Evolutionary conservation across 257 asterid species (phyloP).

Genomic region (Capsicum chinense): DNA sequence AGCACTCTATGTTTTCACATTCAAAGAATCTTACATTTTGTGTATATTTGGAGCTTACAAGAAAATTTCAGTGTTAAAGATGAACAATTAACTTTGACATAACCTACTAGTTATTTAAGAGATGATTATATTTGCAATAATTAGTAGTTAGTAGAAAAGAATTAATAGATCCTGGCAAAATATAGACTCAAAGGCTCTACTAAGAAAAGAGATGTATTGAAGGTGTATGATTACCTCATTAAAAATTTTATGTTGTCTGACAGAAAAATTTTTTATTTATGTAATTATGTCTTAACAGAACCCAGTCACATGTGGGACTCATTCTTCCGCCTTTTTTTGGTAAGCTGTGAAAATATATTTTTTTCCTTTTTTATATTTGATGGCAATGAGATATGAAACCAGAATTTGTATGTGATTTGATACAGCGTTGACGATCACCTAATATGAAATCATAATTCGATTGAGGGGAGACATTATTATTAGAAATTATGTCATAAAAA

Average conservation of each 20-base stretch:
- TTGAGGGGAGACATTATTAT: not conserved
- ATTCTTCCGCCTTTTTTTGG: not conserved
- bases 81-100: not conserved
- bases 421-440: not conserved
- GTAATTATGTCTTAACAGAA: not conserved
- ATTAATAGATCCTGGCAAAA: not conserved
- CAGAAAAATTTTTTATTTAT: not conserved
- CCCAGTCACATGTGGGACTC: not conserved
- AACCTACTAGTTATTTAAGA: not conserved
- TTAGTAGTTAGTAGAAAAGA: not conserved
- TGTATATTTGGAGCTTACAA: not conserved
- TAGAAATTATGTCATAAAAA: not conserved
- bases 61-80: not conserved
- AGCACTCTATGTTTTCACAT: not conserved
- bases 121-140: not conserved
- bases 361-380: not conserved
- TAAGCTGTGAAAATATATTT: not conserved
- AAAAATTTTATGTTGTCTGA: not conserved
- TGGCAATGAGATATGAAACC: not conserved
- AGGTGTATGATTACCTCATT: not conserved
- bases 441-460: not conserved
- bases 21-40: not conserved
- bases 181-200: not conserved
- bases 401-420: not conserved
- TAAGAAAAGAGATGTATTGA: not conserved